A percentile compares a stretch with the other conserved stretches of the same genome.
Conservation (phyloP, 495 filamentous ascomycete species). For the Parachaetomium inaequale region DNA sequence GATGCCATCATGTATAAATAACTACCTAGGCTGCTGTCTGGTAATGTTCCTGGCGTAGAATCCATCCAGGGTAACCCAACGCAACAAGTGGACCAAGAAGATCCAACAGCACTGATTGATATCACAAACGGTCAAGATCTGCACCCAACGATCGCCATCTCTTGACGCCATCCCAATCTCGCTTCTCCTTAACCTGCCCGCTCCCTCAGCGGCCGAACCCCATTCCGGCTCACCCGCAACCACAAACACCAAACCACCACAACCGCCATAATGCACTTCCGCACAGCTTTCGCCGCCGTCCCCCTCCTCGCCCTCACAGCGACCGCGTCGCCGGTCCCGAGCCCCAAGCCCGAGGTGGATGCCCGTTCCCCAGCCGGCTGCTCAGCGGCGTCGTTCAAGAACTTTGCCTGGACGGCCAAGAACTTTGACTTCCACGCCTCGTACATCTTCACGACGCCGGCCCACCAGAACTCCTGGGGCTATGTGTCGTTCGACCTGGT, state of each 20-base stretch:
- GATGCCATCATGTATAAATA: slow-evolving; percentile 6
- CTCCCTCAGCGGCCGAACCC: neutral
- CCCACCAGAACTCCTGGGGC: slow-evolving; percentile 45
- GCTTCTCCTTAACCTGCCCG: neutral
- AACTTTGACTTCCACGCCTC: slow-evolving; percentile 39
- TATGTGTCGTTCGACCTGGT: slow-evolving; percentile 42
- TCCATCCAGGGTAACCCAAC: too few relatives aligned
- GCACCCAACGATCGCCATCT: neutral
- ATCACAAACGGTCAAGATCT: slow-evolving; percentile 6
- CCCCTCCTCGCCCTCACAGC: slow-evolving; percentile 9
- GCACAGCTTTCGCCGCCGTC: neutral
- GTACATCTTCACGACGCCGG: slow-evolving; percentile 43
- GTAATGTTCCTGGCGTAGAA: neutral
- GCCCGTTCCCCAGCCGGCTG: slow-evolving; percentile 23
- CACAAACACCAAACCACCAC: neutral
- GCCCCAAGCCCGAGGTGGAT: neutral
- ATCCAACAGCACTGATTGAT: neutral
- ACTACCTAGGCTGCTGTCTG: neutral
- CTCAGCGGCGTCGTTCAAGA: slow-evolving; percentile 29
- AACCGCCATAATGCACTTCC: slow-evolving; percentile 8
- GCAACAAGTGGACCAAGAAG: too few relatives aligned
- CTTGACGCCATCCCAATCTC: neutral
- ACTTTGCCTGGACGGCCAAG: slow-evolving; percentile 36
- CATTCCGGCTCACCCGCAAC: neutral
- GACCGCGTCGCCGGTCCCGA: slow-evolving; percentile 9